Evolutionary conservation across 805 yeast species (phyloP).

Genomic region (Nakazawaea populi): DNA sequence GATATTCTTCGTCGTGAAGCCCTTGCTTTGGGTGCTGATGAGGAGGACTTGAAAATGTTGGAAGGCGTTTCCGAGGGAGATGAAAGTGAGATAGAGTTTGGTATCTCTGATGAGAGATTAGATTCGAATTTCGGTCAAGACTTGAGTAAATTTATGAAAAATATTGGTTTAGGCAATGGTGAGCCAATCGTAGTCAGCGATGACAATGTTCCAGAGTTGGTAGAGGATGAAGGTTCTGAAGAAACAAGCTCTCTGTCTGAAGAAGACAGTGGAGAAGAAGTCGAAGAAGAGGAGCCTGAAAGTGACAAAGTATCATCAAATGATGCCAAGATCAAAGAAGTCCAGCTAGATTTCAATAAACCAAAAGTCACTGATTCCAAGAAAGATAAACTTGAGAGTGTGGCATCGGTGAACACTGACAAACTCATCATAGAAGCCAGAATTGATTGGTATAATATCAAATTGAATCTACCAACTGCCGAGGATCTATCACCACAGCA

Average conservation of each 20-base stretch:
- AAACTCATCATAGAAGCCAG: slow-evolving; percentile 56
- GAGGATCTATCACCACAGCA: slow-evolving; percentile 46
- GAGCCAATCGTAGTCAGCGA: slow-evolving; percentile 26
- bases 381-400: slow-evolving; percentile 22
- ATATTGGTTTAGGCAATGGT: slow-evolving; percentile 52
- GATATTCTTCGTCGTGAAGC: slow-evolving; percentile 65
- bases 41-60: slow-evolving; percentile 67
- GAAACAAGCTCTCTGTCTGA: slow-evolving; percentile 20
- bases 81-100: slow-evolving; percentile 47
- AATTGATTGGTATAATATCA: slow-evolving; percentile 72
- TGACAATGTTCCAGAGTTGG: slow-evolving; percentile 21
- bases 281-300: slow-evolving; percentile 23
- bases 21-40: slow-evolving; percentile 77
- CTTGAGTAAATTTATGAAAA: slow-evolving; percentile 55
- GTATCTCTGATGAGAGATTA: slow-evolving; percentile 31
- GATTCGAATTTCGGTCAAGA: slow-evolving; percentile 46
- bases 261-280: slow-evolving; percentile 29
- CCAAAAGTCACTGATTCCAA: slow-evolving; percentile 11
- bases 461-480: slow-evolving; percentile 28
- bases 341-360: slow-evolving; percentile 15
- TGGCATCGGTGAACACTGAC: slow-evolving; percentile 48
- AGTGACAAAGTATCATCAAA: too few relatives aligned
- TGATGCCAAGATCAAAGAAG: slow-evolving; percentile 20
- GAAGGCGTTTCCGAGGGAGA: slow-evolving; percentile 48
- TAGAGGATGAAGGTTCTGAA: slow-evolving; percentile 26